These are phyloP conservation scores for Pseudogymnoascus verrucosus DNA, from an alignment of 2,329 filamentous ascomycete species.

Conservation along the genomic window DNA sequence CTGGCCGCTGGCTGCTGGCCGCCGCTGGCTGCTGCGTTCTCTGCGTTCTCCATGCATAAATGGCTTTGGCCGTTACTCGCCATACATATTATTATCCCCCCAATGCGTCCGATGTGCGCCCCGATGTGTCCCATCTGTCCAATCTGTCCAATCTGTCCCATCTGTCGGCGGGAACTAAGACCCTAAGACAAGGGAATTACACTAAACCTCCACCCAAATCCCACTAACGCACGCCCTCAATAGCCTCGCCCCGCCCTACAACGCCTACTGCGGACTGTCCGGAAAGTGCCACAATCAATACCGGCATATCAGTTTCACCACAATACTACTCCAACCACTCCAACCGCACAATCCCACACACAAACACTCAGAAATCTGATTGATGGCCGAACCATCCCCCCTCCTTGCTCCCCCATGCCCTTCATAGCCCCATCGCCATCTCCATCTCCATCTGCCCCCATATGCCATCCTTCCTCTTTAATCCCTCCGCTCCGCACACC, in stretches of 20 bases:
- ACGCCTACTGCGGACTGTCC: background rate
- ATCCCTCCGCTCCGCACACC: background rate
- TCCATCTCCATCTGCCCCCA: background rate
- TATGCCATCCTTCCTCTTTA: background rate
- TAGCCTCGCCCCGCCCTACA: background rate
- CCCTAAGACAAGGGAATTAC: background rate
- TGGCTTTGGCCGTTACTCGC: background rate
- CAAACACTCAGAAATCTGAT: background rate
- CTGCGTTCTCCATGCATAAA: background rate
- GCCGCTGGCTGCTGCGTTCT: background rate
- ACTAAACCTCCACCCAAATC: background rate
- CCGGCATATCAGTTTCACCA: constrained; percentile 2
- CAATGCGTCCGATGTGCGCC: background rate
- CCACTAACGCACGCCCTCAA: background rate
- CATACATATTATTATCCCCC: background rate
- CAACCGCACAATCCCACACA: background rate
- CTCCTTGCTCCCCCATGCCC: background rate
- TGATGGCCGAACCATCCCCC: background rate
- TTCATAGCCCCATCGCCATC: background rate
- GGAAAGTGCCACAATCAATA: background rate
- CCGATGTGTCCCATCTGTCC: background rate
- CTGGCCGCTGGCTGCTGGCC: background rate
- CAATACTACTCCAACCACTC: background rate
- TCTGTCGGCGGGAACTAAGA: background rate
- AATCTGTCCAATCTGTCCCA: background rate